phyloP scores from a whole-genome alignment of 1,139 yeast species.

The Saccharomyces hybrid region DNA sequence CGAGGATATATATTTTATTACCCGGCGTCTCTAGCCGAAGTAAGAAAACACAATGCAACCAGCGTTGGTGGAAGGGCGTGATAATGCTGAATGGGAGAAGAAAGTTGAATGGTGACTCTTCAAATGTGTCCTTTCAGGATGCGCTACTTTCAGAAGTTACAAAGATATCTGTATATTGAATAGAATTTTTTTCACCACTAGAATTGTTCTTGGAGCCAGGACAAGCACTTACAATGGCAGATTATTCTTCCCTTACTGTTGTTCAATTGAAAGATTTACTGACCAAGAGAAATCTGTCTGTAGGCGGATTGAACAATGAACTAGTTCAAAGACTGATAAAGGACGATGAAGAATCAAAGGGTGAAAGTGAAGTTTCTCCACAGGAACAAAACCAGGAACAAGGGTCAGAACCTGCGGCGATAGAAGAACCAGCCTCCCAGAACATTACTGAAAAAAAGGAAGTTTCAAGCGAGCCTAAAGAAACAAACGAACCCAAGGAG shows the following conservation, averaged over 20 bases:
- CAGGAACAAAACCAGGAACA: not conserved
- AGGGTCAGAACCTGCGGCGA: slow-evolving; percentile 15
- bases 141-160: not conserved
- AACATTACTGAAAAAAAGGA: slow-evolving; percentile 11
- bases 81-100: not conserved
- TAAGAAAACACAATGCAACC: not conserved
- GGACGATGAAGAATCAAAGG: slow-evolving; percentile 17
- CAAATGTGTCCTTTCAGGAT: not conserved
- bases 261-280: slow-evolving; percentile 77
- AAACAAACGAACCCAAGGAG: slow-evolving; percentile 16
- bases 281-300: slow-evolving; percentile 58
- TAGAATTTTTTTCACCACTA: not conserved
- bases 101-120: not conserved
- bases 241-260: slow-evolving; percentile 62
- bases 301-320: slow-evolving; percentile 80
- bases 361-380: slow-evolving; percentile 17
- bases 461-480: slow-evolving; percentile 14
- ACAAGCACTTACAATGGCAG: slow-evolving; percentile 39
- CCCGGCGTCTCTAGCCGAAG: not conserved
- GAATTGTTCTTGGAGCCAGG: not conserved
- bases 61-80: not conserved
- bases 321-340: slow-evolving; percentile 61
- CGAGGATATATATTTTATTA: not conserved
- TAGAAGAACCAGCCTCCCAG: slow-evolving; percentile 24
- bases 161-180: not conserved